Evolutionary conservation across 176 grass and related monocot species (phyloP).

Genomic region (Hordeum vulgare): MorexV3_pseudomolecules_assembly NC_058519.1:2525073-2525572

Average conservation of each 20-base stretch:
- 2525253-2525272: not conserved
- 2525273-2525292: not conserved
- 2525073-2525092: not conserved
- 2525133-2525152: not conserved
- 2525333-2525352: not conserved
- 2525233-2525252: not conserved
- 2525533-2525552: slow-evolving; percentile 76
- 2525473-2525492: slow-evolving; percentile 65
- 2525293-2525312: not conserved
- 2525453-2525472: slow-evolving; percentile 53
- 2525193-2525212: not conserved
- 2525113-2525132: too few species aligned
- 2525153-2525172: not conserved
- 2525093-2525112: not conserved
- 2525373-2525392: slow-evolving; percentile 80
- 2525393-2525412: slow-evolving; percentile 77
- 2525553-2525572: slow-evolving; percentile 56
- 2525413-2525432: slow-evolving; percentile 68
- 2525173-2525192: not conserved
- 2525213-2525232: not conserved
- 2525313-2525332: not conserved
- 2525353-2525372: not conserved
- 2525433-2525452: slow-evolving; percentile 55
- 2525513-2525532: slow-evolving; percentile 31
- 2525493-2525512: slow-evolving; percentile 45